phyloP scores from a whole-genome alignment of 2,329 filamentous ascomycete genomes.

The Xylariaceae sp. region DNA sequence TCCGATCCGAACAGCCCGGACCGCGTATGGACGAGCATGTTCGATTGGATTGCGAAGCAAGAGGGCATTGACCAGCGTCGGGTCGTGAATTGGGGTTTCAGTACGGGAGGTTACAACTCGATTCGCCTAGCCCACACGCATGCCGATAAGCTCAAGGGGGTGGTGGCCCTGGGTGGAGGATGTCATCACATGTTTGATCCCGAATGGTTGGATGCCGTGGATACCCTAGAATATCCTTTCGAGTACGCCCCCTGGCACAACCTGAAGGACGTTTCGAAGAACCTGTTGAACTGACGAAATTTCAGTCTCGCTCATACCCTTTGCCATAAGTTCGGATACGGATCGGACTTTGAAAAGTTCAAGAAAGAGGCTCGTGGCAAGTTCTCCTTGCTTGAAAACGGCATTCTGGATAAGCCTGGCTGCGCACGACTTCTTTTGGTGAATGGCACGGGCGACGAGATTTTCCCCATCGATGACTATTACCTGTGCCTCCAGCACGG shows the following conservation, averaged over 20 bases:
- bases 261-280: not conserved
- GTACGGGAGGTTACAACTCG: conserved; percentile 55
- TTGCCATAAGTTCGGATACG: conserved; percentile 25
- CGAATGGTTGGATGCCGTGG: conserved; percentile 49
- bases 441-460: conserved; percentile 55
- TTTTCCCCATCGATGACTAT: conserved; percentile 59
- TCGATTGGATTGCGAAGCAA: conserved; percentile 49
- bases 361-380: conserved; percentile 31
- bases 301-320: conserved; percentile 23
- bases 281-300: no score
- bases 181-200: conserved; percentile 54
- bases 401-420: conserved; percentile 45
- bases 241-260: conserved; percentile 31
- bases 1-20: conserved; percentile 45
- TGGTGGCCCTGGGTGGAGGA: conserved; percentile 51
- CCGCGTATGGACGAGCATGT: conserved; percentile 47
- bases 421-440: conserved; percentile 48
- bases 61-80: conserved; percentile 41
- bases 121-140: conserved; percentile 56
- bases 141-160: conserved; percentile 42
- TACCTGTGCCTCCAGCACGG: conserved; percentile 50
- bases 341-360: conserved; percentile 24
- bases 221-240: conserved; percentile 57
- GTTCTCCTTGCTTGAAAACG: conserved; percentile 51
- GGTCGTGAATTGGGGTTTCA: conserved; percentile 51